Evolutionary conservation across 257 asterid species (phyloP), one percentile per base, ranked within the genome.

Genomic region (Solanum arcanum): DNA sequence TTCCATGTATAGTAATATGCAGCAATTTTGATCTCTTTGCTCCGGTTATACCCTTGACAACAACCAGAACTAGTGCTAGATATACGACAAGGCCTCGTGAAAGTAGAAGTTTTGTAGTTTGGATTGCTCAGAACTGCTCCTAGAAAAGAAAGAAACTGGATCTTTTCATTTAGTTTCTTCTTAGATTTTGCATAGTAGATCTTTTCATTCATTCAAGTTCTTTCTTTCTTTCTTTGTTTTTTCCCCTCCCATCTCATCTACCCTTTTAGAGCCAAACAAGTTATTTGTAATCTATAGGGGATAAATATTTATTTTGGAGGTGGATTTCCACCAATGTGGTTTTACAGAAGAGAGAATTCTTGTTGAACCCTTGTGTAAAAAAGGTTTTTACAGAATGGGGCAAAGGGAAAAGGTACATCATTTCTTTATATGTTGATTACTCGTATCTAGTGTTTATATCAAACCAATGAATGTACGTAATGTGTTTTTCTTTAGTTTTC

Each of bases 81-180:
- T 20, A 47, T 70, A 66, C 20, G 70, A 31, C 78, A 4, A 15
- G 56, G 87, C 33, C 33, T 44, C 35, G 47, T 52, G 84, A 86
- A 52, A 12, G 84, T 86, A 86, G 66, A 73, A 73, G 68, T 86
- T 86, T 73, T 49, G 88, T 86, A 86, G 88, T 52, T 29, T 29
- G 84, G 46, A 29, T 81, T 81, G 42, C 46, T 49, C 69, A 49
- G 46, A 78, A 25, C 27, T 80, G 66, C 66, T 80, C 39, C 64
- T 77, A 44, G 64, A 77, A 29, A 47, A 47, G 27, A 72, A 86
- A 62, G 47, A 21, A 35, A 33, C 60, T 33, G 83, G 82, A 60
- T 72, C 88, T 73, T 47, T 29, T 42, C 62, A 39, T 42, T 70
- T 31, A 39, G 44, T 86, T 86, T 62, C 87, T 86, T 46, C 42